Conservation (phyloP, 331 rosid species). For the Phaseolus coccineus region DNA sequence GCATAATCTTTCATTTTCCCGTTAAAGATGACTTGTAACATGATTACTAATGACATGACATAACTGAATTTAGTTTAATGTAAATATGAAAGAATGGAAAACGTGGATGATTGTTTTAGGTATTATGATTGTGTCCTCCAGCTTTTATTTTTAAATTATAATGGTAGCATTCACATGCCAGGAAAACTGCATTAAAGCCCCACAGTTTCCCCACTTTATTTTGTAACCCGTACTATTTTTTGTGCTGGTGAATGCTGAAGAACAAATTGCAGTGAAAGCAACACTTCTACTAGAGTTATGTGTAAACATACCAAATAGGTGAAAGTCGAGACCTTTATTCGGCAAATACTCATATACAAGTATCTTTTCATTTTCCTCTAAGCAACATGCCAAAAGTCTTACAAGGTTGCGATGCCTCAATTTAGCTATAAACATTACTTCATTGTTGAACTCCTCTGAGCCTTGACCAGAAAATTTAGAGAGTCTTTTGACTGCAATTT, state of each 20-base stretch:
- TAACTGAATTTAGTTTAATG: no score
- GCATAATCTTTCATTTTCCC: neutral
- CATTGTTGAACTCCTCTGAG: constrained; percentile 45
- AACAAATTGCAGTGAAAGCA: neutral
- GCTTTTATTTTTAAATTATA: neutral
- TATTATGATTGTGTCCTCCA: neutral
- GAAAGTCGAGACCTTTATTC: constrained; percentile 36
- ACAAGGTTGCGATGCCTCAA: constrained; percentile 50
- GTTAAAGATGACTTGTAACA: neutral
- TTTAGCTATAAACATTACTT: constrained; percentile 49
- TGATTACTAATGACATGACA: neutral
- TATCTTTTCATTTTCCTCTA: constrained; percentile 42
- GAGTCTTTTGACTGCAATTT: constrained; percentile 46
- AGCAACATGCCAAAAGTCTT: constrained; percentile 48
- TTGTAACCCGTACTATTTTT: neutral
- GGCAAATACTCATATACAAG: constrained; percentile 43
- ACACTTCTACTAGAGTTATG: neutral
- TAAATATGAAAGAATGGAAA: no score
- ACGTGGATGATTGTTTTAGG: no score
- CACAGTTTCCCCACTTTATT: neutral
- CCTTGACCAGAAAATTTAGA: constrained; percentile 43
- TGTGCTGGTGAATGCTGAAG: neutral
- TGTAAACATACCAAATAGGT: constrained; percentile 37
- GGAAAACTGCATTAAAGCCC: neutral
- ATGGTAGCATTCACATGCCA: neutral